Evolutionary conservation across 2,329 filamentous ascomycete genomes (phyloP), one percentile per base, ranked within the genome.

Genomic region (Eutypa lata): DNA sequence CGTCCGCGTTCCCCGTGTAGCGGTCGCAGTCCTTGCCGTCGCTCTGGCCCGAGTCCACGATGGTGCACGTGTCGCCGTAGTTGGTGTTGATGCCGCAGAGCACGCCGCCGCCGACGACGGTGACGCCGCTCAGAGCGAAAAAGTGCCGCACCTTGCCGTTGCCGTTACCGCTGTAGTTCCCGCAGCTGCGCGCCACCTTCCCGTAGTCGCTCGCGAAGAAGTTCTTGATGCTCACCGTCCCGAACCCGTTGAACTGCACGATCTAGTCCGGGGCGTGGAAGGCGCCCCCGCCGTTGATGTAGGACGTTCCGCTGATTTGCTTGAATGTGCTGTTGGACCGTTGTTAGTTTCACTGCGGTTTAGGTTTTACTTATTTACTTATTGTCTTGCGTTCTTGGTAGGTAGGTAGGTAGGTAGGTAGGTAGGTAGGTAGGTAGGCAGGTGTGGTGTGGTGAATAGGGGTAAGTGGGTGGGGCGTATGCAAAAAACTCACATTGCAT

Each of bases 81-180:
- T 79, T 81, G 53, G 69, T 70, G 69, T 79, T 80, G 65, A 80
- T 78, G 48, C 76, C 76, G 57, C 70, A 74, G 28, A 77, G 68
- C n/a, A 69, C 67, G 50, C 69, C 62, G 53, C 77, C 77, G 52
- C 69, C 65, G 48, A 67, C 64, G 55, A 72, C 71, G 44, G 68
- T 70, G 54, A 76, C 67, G 59, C 73, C 73, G 62, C 74, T 66
- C 52, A 80, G 68, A 53, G 76, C 66, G 51, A 77, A 70, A n/a
- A n/a, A n/a, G 57, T 71, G 67, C 53, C 76, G 72, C 18, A 68
- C 59, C 40, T 69, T 65, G 53, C 71, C 69, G 50, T 71, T 69
- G 38, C 54, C 69, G 50, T 71, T 69, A 37, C 54, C 66, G 14
- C 64, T 67, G 68, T 76, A 80, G 68, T 78, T 79, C 28, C 77